Evolutionary conservation across 257 asterid genomes (phyloP), one percentile per base, ranked within the genome.

Genomic region (Henckelia pumila): DNA sequence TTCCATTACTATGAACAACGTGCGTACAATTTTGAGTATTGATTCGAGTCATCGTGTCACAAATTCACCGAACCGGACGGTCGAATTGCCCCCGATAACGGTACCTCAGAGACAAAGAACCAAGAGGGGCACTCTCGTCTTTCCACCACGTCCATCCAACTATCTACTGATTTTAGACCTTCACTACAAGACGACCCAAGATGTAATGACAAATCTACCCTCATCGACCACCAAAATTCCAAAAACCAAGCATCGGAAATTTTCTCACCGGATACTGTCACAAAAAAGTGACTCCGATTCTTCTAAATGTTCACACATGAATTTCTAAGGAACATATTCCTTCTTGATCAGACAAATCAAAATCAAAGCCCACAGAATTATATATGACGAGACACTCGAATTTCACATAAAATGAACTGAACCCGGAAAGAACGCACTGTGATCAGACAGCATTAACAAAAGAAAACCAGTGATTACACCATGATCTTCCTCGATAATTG

Each of bases 171-270:
- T 64, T 16, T 68, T 67, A 76, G 70, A 55, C 79, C 14, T 16
- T 14, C 20, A 44, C 19, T 44, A 66, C 73, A 68, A 35, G 10
- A 60, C 53, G 71, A 21, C 69, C 61, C 25, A 10, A 17, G 0
- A 33, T 19, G 40, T 10, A 71, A 76, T 72, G 78, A 83, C 91
- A 70, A 68, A 64, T 67, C 21, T 79, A 79, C 32, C 90, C 81
- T 61, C 72, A 35, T 30, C 70, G 68, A 30, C 70, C 22, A 58
- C 73, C 73, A 64, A 37, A 70, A 63, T 73, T 74, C 67, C 81
- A 64, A 61, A 56, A 20, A 63, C 72, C 9, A 64, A 72, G 75
- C 19, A 68, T 8, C 65, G 58, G 61, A 69, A 30, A 66, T 13
- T 25, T 32, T 63, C 23, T 20, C 50, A 40, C 50, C 50, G 0